A percentile compares a stretch with the other conserved stretches of the same genome.
These are phyloP conservation scores for Eleusine indica DNA, from an alignment of 176 grass and related monocot genomes.

Conservation along the genomic window DNA sequence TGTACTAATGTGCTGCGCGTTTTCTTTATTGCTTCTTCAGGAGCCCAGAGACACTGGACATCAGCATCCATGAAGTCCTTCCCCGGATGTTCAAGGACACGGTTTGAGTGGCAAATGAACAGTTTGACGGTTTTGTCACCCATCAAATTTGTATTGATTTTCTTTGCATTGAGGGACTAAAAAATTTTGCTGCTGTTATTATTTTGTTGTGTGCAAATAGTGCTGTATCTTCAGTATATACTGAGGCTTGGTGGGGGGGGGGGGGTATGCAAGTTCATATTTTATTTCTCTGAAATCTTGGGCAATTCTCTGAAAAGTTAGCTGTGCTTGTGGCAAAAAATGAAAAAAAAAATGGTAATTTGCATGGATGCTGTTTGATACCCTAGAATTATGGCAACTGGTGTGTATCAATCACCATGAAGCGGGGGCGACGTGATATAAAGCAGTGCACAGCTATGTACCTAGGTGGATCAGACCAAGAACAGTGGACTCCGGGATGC, in stretches of 20 bases:
- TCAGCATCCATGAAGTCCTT: constrained; percentile 77
- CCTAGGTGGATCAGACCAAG: neutral
- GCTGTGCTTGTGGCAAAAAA: no score
- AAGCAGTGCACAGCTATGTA: neutral
- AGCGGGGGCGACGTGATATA: neutral
- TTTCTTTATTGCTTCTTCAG: constrained; percentile 44
- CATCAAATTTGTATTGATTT: neutral
- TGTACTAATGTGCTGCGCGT: constrained; percentile 31
- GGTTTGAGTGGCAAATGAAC: constrained; percentile 28
- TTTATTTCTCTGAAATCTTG: no score
- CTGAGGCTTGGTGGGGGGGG: neutral
- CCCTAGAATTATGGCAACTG: constrained; percentile 30
- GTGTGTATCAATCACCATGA: neutral
- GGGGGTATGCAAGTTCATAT: no score
- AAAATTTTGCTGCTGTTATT: constrained; percentile 30
- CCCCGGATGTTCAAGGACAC: constrained; percentile 76
- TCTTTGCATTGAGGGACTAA: neutral
- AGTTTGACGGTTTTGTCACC: neutral
- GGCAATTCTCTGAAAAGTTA: no score
- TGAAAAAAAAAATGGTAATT: no score
- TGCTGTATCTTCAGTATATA: constrained; percentile 1
- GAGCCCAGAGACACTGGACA: constrained; percentile 86
- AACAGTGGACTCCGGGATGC: neutral
- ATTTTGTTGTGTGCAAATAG: neutral
- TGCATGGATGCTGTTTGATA: neutral